Percentiles rank a stretch among this genome's conserved stretches.
Conservation (phyloP, 2,329 filamentous ascomycete genomes). For the Ceratocystis variospora region DNA sequence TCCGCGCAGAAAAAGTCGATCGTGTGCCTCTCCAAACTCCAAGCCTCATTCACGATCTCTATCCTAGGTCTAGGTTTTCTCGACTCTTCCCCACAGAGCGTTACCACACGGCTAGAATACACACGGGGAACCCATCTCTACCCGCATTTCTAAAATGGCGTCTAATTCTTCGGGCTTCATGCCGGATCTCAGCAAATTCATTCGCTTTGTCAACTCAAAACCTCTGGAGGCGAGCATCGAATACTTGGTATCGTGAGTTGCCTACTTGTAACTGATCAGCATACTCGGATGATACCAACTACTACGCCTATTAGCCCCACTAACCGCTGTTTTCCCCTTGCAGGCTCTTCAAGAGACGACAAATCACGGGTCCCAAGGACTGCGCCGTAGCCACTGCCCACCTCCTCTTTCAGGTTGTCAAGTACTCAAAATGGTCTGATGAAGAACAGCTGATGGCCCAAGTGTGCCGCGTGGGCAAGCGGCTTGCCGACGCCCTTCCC, state of each 20-base stretch:
- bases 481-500: conserved; percentile 70
- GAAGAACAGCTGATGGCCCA: conserved; percentile 66
- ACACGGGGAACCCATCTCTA: too few species aligned
- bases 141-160: neutral
- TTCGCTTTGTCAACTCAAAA: conserved; percentile 63
- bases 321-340: conserved; percentile 1
- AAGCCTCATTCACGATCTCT: too few species aligned
- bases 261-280: neutral
- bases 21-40: too few species aligned
- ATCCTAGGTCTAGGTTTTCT: too few species aligned
- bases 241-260: conserved; percentile 60
- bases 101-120: too few species aligned
- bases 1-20: too few species aligned
- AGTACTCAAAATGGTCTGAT: conserved; percentile 63
- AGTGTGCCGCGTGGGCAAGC: conserved; percentile 63
- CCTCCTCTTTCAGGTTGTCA: conserved; percentile 74
- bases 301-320: neutral
- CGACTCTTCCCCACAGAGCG: too few species aligned
- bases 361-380: conserved; percentile 74
- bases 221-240: conserved; percentile 73
- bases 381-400: conserved; percentile 87
- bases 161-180: conserved; percentile 29
- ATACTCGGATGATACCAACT: neutral
- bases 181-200: conserved; percentile 63
- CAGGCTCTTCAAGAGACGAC: conserved; percentile 77